Percentiles rank a stretch among this genome's conserved stretches.
Conservation (phyloP, 2,329 filamentous ascomycete species). For the Aureobasidium sp. region DNA sequence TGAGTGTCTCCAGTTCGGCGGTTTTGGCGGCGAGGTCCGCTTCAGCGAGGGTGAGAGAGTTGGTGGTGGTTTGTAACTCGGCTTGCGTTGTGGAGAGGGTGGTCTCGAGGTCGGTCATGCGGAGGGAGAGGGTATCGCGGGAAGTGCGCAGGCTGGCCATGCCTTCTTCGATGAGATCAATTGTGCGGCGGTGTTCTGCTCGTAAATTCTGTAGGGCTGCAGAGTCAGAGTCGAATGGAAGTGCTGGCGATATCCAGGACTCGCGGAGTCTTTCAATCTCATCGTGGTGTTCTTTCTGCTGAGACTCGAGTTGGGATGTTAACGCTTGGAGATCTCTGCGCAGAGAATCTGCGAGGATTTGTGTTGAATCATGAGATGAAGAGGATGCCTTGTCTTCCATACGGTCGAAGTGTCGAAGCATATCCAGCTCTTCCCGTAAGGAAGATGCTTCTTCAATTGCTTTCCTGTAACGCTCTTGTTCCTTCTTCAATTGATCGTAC, state of each 20-base stretch:
- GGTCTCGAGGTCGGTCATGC: conserved; percentile 15
- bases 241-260: neutral
- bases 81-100: conserved; percentile 13
- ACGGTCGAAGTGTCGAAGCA: conserved; percentile 13
- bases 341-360: conserved; percentile 1
- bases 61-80: neutral
- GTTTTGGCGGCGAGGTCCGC: conserved; percentile 14
- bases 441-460: conserved; percentile 17
- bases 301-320: neutral
- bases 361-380: neutral
- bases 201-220: neutral
- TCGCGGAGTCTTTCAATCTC: neutral
- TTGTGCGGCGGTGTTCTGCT: neutral
- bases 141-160: conserved; percentile 2
- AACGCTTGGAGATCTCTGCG: neutral
- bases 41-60: conserved; percentile 15
- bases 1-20: neutral
- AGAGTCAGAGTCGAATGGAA: neutral
- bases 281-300: neutral
- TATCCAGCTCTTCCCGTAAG: conserved; percentile 20
- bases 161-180: conserved; percentile 4
- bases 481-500: neutral
- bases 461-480: neutral
- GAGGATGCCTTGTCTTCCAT: neutral
- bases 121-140: neutral